Evolutionary conservation across 2,329 filamentous ascomycete genomes (phyloP), one percentile per base, ranked within the genome.

Genomic region (Pleoardoris graminearum): DNA sequence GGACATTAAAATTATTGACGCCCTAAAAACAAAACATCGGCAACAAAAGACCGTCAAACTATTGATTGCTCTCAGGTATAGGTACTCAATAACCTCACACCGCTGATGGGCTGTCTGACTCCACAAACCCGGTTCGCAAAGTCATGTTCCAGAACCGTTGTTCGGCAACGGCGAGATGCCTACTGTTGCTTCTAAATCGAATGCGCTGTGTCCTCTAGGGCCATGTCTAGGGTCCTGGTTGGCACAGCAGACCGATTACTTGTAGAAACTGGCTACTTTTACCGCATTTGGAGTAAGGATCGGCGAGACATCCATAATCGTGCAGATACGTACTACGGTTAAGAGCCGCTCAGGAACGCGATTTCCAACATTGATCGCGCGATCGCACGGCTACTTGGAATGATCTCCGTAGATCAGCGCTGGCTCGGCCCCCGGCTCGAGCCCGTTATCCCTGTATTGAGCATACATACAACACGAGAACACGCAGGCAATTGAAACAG

Each of bases 281-380:
- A 29, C 44, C 44, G 33, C 14, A 37, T 47, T 29, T 29, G 23
- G 32, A 47, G 44, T 47, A 47, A 37, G 6, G 44, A 47, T 47
- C 44, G 21, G 44, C 44, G 44, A n/a, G 22, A 36, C 22, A 14
- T 27, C 32, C 33, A 47, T 29, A 47, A 47, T 47, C 12, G 32
- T 47, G 44, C 44, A 47, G 32, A 21, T 11, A 33, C 32, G 35
- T 47, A 14, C 19, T n/a, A 38, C 32, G 32, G 33, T 33, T 29
- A 47, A 47, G 44, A 37, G 44, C 44, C 44, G 44, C 44, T 38
- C 44, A 47, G 44, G 44, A 38, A 47, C 44, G 37, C 22, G 33
- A 47, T 37, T 47, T 21, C 23, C 12, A 23, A 29, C 32, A n/a
- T 25, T 35, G 12, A 46, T 46, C 19, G 30, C 14, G 43, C 43